Conservation (phyloP, 805 yeast genomes). For the Diddensiella santjacobensis region DNA sequence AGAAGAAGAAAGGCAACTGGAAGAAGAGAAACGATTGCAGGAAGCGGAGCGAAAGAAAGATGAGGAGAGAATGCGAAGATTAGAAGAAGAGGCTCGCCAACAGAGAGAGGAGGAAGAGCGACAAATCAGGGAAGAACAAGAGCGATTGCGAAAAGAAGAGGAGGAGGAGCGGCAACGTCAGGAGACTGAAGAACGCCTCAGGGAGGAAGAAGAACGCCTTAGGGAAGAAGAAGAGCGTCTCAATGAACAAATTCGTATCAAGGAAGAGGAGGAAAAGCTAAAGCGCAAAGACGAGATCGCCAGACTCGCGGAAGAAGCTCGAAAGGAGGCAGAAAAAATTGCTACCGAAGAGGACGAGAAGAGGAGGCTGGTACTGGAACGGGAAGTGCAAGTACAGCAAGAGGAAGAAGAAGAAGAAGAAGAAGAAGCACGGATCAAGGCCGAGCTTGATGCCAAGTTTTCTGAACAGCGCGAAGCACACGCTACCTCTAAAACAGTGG, state of each 20-base stretch:
- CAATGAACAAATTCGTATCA: too few relatives aligned
- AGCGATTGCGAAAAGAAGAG: background rate
- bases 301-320: background rate
- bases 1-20: background rate
- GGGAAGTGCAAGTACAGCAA: background rate
- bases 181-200: background rate
- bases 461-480: too few relatives aligned
- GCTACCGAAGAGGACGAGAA: too few relatives aligned
- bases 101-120: constrained; percentile 3
- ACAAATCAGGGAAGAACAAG: background rate
- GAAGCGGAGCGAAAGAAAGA: background rate
- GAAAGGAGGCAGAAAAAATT: background rate
- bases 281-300: background rate
- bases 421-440: background rate
- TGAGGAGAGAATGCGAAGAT: background rate
- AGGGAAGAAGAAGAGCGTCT: background rate
- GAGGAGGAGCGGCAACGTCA: background rate
- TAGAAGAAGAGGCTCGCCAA: background rate
- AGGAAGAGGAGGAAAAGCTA: background rate
- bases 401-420: background rate
- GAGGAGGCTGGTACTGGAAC: too few relatives aligned
- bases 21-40: background rate
- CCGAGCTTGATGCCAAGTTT: too few relatives aligned
- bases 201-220: background rate
- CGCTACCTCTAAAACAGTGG: too few relatives aligned